Conservation (phyloP, 1,284 basidiomycete genomes). For the Austroboletus novae-zelandiae region DNA sequence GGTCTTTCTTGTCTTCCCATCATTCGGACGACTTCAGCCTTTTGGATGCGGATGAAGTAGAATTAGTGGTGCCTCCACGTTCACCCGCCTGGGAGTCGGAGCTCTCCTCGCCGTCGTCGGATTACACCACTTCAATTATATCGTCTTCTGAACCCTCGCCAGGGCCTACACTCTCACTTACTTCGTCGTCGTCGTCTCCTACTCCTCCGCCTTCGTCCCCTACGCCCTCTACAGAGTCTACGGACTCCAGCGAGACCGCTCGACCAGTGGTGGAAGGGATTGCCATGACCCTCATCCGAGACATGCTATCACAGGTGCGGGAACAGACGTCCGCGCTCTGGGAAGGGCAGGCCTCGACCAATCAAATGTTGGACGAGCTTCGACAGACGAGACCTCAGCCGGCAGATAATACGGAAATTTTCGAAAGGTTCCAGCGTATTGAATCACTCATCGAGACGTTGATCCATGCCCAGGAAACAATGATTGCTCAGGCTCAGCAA, state of each 20-base stretch:
- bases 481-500: conserved; percentile 1
- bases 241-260: conserved; percentile 43
- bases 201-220: conserved; percentile 36
- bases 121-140: conserved; percentile 30
- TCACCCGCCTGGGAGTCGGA: conserved; percentile 33
- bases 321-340: conserved; percentile 51
- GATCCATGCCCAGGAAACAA: conserved; percentile 6
- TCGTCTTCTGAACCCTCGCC: conserved; percentile 34
- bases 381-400: conserved; percentile 23
- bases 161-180: conserved; percentile 31
- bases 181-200: conserved; percentile 33
- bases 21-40: conserved; percentile 67
- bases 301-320: conserved; percentile 48
- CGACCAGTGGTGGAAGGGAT: conserved; percentile 35
- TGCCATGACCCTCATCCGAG: conserved; percentile 40
- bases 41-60: conserved; percentile 35
- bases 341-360: conserved; percentile 57
- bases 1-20: conserved; percentile 68
- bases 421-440: conserved; percentile 38
- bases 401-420: conserved; percentile 36
- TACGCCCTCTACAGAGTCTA: conserved; percentile 33
- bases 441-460: conserved; percentile 43
- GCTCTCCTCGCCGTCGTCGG: conserved; percentile 34
- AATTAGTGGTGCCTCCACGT: conserved; percentile 16
- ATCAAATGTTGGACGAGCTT: conserved; percentile 47